phyloP scores from a whole-genome alignment of 2,329 filamentous ascomycete genomes.

The Diatrype stigma region DNA sequence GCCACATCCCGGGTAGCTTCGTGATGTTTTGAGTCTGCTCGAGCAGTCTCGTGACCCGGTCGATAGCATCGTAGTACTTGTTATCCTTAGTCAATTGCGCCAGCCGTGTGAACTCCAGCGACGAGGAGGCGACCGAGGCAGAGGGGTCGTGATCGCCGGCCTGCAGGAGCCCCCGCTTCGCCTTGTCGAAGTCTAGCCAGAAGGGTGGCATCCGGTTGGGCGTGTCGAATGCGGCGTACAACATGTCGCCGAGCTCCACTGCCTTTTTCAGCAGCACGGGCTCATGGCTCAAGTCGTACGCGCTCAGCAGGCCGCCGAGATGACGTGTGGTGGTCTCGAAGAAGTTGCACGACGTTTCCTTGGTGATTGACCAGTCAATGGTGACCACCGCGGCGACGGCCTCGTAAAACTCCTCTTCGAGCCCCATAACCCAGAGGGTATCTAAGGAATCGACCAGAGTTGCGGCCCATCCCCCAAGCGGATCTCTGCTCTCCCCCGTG shows the following conservation, averaged over 20 bases:
- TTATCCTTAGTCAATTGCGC: constrained; percentile 62
- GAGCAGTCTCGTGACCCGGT: constrained; percentile 65
- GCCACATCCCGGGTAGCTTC: constrained; percentile 69
- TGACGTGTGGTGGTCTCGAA: constrained; percentile 46
- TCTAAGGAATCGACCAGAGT: constrained; percentile 58
- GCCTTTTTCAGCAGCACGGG: constrained; percentile 39
- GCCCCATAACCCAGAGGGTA: constrained; percentile 59
- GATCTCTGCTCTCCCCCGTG: constrained; percentile 40
- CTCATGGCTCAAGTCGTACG: constrained; percentile 42
- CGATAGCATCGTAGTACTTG: constrained; percentile 69
- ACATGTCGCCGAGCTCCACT: constrained; percentile 42
- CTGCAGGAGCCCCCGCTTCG: neutral
- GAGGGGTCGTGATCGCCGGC: constrained; percentile 19
- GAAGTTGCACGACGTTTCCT: constrained; percentile 34
- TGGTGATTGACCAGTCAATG: constrained; percentile 45
- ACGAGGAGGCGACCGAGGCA: constrained; percentile 49
- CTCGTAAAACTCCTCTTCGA: constrained; percentile 51
- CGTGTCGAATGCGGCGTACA: constrained; percentile 45
- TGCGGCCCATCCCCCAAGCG: constrained; percentile 45
- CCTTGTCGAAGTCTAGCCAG: constrained; percentile 1
- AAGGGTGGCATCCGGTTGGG: constrained; percentile 41
- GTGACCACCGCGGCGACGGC: constrained; percentile 46
- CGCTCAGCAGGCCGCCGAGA: constrained; percentile 40
- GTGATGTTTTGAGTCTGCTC: constrained; percentile 62
- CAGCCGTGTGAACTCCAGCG: constrained; percentile 64